phyloP scores from a whole-genome alignment of 2,329 filamentous ascomycete species.

The Fusarium mexicanum region DNA sequence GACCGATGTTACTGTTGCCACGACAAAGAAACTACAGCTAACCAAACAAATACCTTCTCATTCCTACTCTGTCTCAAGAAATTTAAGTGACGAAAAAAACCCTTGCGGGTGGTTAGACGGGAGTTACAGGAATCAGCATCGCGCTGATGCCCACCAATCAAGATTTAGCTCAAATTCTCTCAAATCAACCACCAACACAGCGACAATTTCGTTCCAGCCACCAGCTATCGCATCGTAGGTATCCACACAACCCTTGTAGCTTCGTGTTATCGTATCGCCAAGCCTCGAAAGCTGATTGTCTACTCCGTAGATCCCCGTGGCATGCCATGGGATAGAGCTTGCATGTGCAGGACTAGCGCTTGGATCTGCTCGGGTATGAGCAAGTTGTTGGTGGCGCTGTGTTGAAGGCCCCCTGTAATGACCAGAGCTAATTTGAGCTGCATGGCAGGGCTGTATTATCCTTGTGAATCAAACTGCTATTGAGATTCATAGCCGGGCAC shows the following conservation, averaged over 20 bases:
- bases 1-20: too few relatives aligned
- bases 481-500: not conserved
- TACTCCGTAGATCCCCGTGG: not conserved
- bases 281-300: not conserved
- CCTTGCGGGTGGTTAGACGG: too few relatives aligned
- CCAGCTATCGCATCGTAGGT: not conserved
- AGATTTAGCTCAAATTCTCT: constrained; percentile 20
- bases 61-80: not conserved
- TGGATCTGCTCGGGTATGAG: constrained; percentile 4
- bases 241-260: not conserved
- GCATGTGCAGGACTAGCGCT: not conserved
- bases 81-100: too few relatives aligned
- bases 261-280: not conserved
- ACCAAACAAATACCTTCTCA: not conserved
- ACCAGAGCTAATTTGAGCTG: not conserved
- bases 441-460: not conserved
- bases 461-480: not conserved
- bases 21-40: not conserved
- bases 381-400: constrained; percentile 3
- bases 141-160: not conserved
- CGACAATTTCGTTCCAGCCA: not conserved
- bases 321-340: not conserved
- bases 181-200: not conserved
- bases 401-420: not conserved
- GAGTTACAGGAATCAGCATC: not conserved